Percentiles rank a stretch among this genome's conserved stretches.
These are phyloP conservation scores for Erysiphe pulchra DNA, from an alignment of 2,329 filamentous ascomycete species.

Conservation along the genomic window DNA sequence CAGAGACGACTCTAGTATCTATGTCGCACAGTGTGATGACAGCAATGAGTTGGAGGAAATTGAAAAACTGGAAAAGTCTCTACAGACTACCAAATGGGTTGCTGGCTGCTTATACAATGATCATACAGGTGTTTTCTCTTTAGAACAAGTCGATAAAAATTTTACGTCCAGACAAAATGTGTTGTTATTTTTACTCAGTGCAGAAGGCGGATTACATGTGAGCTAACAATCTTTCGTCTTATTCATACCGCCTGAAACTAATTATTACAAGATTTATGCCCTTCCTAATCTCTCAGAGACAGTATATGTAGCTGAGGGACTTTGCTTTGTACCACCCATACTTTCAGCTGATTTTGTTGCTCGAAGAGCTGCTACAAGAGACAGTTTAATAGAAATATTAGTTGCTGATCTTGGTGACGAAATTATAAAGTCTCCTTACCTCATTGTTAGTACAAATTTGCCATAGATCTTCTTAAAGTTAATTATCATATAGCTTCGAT, in stretches of 20 bases:
- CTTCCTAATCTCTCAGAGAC: slow-evolving; percentile 47
- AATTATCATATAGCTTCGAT: slow-evolving; percentile 32
- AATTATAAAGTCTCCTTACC: slow-evolving; percentile 43
- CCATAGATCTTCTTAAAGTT: slow-evolving; percentile 1
- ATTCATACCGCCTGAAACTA: slow-evolving; percentile 2
- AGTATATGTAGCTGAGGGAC: slow-evolving; percentile 48
- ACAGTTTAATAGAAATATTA: slow-evolving; percentile 52
- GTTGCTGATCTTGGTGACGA: slow-evolving; percentile 66
- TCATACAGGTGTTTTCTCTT: slow-evolving; percentile 26
- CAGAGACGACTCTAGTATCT: slow-evolving; percentile 58
- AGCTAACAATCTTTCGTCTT: slow-evolving; percentile 13
- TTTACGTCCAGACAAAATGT: slow-evolving; percentile 18
- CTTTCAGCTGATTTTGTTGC: slow-evolving; percentile 45
- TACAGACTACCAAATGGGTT: slow-evolving; percentile 44
- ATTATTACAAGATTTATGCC: slow-evolving; percentile 35
- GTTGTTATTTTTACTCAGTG: slow-evolving; percentile 53
- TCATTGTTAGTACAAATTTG: slow-evolving; percentile 36
- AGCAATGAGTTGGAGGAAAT: slow-evolving; percentile 71
- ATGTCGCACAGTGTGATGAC: slow-evolving; percentile 54
- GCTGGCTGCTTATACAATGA: slow-evolving; percentile 69
- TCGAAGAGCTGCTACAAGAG: slow-evolving; percentile 44
- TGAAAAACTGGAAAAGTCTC: slow-evolving; percentile 30
- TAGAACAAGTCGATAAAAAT: slow-evolving; percentile 13
- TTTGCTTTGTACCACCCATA: slow-evolving; percentile 53
- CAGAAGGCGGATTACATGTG: slow-evolving; percentile 50